Base-by-base conservation (phyloP, 179 eudicot genomes). In the Heliamphora pulchella region DNA sequence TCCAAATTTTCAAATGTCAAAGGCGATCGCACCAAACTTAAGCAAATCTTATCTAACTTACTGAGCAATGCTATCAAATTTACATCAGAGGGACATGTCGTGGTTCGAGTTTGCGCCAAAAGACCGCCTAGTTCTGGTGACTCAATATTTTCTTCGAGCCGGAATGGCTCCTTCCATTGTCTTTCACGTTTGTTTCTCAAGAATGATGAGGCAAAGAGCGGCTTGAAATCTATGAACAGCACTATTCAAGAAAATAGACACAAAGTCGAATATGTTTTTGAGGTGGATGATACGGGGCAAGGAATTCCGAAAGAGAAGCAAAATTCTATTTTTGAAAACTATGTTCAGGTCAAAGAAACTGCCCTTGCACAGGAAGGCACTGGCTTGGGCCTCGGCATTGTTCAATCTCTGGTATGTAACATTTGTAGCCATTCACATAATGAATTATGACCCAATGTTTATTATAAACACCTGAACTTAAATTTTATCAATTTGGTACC, bases 341-440 rank as follows among this genome's bases (percentile, higher is more conserved):
- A 91, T 80, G 93, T 91, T 78, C 99, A 96, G 79, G 91, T 96
- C 11, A 91, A 89, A 76, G 97, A 90, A 63, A 86, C 86, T 17
- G 87, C 88, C 44, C 75, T 44, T 13, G 90, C 85, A 54, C 87
- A 81, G 14, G 88, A 84, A 85, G 99, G 99, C 83, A 94, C 98
- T 11, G 99, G 99, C 57, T 86, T 96, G 69, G 99, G 99, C n/a
- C 94, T 95, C 31, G 98, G 97, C 50, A 95, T 92, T 65, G 98
- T 95, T 76, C 98, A 93, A 81, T 90, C 98, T 72, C 85, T 93
- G 95, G 98, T 95, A 86, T 18, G 89, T 79, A 62, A 31, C 0
- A 31, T 31, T 31, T 31, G 0, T 31, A 31, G 31, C 31, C 31
- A 31, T 31, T 31, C 0, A 31, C 31, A 31, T 31, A 31, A 31